phyloP scores from a whole-genome alignment of 106 monocot genomes.

The Allium sativum region DNA sequence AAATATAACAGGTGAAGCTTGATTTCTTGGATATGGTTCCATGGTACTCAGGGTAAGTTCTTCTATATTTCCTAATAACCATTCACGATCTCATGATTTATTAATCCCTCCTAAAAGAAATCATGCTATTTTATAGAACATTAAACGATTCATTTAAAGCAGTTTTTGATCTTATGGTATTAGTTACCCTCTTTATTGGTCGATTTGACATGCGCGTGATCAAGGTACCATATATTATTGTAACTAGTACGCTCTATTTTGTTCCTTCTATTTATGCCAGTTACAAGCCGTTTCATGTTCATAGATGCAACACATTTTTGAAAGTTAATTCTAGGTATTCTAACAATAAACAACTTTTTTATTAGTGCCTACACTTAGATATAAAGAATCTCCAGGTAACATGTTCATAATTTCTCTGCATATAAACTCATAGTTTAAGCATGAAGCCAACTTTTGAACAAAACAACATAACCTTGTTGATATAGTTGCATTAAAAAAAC shows the following conservation, averaged over 20 bases:
- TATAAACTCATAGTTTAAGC: no score
- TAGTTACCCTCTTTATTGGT: slow-evolving; percentile 93
- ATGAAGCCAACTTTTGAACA: no score
- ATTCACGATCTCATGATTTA: background rate
- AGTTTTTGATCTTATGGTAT: slow-evolving; percentile 97
- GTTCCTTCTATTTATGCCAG: background rate
- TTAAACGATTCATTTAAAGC: slow-evolving; percentile 97
- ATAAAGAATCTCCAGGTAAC: no score
- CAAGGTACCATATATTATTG: slow-evolving; percentile 41
- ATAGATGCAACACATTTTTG: background rate
- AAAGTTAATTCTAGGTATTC: no score
- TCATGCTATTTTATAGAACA: slow-evolving; percentile 43
- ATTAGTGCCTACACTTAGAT: no score
- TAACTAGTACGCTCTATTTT: background rate
- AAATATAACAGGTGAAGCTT: slow-evolving; percentile 93
- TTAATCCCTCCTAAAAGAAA: no score
- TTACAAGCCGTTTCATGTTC: background rate
- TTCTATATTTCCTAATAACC: slow-evolving; percentile 5
- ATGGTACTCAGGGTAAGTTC: slow-evolving; percentile 97
- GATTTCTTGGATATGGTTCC: slow-evolving; percentile 99
- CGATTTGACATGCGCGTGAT: slow-evolving; percentile 99
- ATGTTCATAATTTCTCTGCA: no score
- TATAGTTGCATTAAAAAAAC: no score
- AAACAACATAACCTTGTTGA: no score
- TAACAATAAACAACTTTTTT: no score